phyloP scores from a whole-genome alignment of 2,329 filamentous ascomycete species.

The Hymenoscyphus occultus region DNA sequence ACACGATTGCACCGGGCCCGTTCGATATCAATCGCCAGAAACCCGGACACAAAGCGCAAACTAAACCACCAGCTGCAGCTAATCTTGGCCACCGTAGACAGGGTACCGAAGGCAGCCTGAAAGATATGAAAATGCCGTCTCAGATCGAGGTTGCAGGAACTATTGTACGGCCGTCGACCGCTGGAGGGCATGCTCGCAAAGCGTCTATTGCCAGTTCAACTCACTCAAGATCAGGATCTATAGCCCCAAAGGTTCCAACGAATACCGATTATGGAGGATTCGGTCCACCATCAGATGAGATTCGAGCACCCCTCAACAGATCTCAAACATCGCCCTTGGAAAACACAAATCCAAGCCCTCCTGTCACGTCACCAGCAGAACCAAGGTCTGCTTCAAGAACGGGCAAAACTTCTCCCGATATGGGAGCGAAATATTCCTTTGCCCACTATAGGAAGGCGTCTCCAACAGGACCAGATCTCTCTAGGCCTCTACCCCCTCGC shows the following conservation, averaged over 20 bases:
- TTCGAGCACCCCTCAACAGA: constrained; percentile 38
- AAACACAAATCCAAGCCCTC: constrained; percentile 22
- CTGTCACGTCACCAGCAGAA: constrained; percentile 28
- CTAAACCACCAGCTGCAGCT: constrained; percentile 6
- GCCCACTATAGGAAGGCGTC: constrained; percentile 25
- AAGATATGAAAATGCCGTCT: constrained; percentile 18
- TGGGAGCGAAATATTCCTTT: not conserved
- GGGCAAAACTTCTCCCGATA: constrained; percentile 11
- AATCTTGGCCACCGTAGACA: constrained; percentile 32
- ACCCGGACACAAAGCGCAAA: constrained; percentile 27
- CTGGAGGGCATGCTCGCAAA: constrained; percentile 25
- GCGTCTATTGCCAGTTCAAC: constrained; percentile 28
- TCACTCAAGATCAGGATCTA: constrained; percentile 22
- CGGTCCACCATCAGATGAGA: constrained; percentile 44
- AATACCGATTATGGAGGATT: constrained; percentile 59
- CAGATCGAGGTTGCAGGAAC: constrained; percentile 15
- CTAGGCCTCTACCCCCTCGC: constrained; percentile 33
- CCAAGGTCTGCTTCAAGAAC: constrained; percentile 15
- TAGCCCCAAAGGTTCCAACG: constrained; percentile 30
- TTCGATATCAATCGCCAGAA: constrained; percentile 51
- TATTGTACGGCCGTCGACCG: constrained; percentile 24
- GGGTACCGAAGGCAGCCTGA: constrained; percentile 24
- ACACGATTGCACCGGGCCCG: constrained; percentile 63
- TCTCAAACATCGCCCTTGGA: constrained; percentile 36
- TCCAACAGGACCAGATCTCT: constrained; percentile 31